A percentile compares a stretch with the other conserved stretches of the same genome.
Evolutionary conservation across 73 alveolate species (phyloP).

Genomic region (Stentor coeruleus): DNA sequence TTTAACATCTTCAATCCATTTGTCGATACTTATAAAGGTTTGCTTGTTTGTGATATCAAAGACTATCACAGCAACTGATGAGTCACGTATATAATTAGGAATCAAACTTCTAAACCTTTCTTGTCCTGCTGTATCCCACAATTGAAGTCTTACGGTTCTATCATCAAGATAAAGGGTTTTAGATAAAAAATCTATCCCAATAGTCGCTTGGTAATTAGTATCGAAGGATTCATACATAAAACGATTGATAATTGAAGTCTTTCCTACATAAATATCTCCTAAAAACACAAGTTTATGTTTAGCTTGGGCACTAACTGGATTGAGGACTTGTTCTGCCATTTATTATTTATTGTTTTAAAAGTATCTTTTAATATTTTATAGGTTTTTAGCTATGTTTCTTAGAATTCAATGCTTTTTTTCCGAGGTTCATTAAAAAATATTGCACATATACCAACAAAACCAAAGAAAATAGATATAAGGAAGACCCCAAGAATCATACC

Average conservation of each 20-base stretch:
- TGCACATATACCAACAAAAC: background rate
- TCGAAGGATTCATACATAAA: slow-evolving; percentile 77
- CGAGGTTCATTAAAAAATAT: background rate
- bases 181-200: slow-evolving; percentile 96
- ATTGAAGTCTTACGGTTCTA: slow-evolving; percentile 76
- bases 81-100: slow-evolving; percentile 73
- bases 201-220: slow-evolving; percentile 72
- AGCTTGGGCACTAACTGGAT: slow-evolving; percentile 46
- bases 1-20: slow-evolving; percentile 87
- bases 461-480: background rate
- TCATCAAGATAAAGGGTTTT: slow-evolving; percentile 90
- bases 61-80: slow-evolving; percentile 76
- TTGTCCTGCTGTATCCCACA: slow-evolving; percentile 97
- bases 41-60: slow-evolving; percentile 63
- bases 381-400: background rate
- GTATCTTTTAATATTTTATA: no score
- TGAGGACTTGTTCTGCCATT: background rate
- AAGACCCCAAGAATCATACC: background rate
- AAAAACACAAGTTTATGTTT: slow-evolving; percentile 70
- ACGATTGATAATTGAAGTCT: slow-evolving; percentile 67
- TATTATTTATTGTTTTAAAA: background rate
- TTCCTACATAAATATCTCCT: slow-evolving; percentile 79
- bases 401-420: background rate
- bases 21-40: slow-evolving; percentile 57
- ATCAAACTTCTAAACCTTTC: slow-evolving; percentile 78